Evolutionary conservation across 257 asterid species (phyloP), one percentile per base, ranked within the genome.

Genomic region (Eucommia ulmoides): DNA sequence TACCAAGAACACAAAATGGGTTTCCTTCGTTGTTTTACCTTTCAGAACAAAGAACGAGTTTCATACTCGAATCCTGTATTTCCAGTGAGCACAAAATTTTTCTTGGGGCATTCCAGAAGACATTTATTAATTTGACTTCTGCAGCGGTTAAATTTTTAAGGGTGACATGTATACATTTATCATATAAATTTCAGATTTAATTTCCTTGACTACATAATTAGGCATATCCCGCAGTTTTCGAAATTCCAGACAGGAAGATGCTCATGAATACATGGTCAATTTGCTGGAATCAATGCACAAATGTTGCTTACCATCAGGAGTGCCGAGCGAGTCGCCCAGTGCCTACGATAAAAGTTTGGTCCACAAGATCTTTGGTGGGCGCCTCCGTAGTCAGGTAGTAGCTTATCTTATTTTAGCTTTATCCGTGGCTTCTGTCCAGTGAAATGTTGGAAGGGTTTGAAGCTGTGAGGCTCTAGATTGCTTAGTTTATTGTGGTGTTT

Each of bases 301-400:
- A 62, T 89, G 98, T 68, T 89, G 98, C 78, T 74, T 89, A 62
- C 96, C 98, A 23, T 76, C 92, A 48, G 98, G 96, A 17, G 88
- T 89, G 68, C 87, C 98, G 2, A 85, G 86, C 3, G 98, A 89
- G 72, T 89, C 98, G 15, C 92, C 93, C 22, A 60, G 71, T 65
- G 98, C 98, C 53, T 85, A 85, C 22, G 98, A 85, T 64, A 89
- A 78, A 75, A 89, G 98, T 68, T 78, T 89, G 75, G 96, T 89
- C 58, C 98, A 89, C 66, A 89, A 79, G 80, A 89, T 89, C 50
- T 89, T 89, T 62, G 98, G 98, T 23, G 98, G 98, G 22, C 79
- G 81, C 49, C 74, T 89, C 50, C 77, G 96, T 41, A 89, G 98
- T 68, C 96, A 81, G 96, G 98, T 89, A 66, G 55, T 33, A 38